phyloP scores from a whole-genome alignment of 1,284 basidiomycete genomes.

The Sanguinoderma infundibulare region DNA sequence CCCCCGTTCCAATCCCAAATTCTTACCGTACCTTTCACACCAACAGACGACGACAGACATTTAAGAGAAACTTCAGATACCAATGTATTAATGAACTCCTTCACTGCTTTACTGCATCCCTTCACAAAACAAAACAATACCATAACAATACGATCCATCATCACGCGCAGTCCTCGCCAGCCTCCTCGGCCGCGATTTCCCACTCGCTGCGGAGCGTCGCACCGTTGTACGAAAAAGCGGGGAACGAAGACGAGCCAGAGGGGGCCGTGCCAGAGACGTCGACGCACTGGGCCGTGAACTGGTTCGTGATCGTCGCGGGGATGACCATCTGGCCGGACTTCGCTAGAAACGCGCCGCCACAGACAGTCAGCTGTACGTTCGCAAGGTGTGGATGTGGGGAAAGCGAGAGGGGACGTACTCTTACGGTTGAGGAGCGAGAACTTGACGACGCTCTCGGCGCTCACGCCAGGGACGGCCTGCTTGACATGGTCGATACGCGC shows the following conservation, averaged over 20 bases:
- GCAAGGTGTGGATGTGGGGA: no score
- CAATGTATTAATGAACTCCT: not conserved
- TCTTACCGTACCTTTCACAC: no score
- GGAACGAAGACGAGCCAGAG: not conserved
- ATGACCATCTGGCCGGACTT: not conserved
- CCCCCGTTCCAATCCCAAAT: no score
- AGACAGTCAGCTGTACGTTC: no score
- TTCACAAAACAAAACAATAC: not conserved
- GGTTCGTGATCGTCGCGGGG: not conserved
- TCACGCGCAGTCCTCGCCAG: not conserved
- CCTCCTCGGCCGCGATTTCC: not conserved
- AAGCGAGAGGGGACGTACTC: not conserved
- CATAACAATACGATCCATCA: not conserved
- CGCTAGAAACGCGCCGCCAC: not conserved
- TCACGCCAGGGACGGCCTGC: not conserved
- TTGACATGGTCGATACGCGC: not conserved
- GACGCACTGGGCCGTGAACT: not conserved
- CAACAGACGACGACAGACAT: no score
- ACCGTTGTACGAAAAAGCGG: slow-evolving; percentile 1
- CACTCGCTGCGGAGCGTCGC: not conserved
- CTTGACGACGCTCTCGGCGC: not conserved
- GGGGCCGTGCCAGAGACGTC: not conserved
- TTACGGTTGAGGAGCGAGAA: slow-evolving; percentile 1
- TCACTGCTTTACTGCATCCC: not conserved
- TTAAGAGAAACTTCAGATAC: no score